phyloP scores from a whole-genome alignment of 2,329 filamentous ascomycete genomes.

The Trichoderma lentiforme region DNA sequence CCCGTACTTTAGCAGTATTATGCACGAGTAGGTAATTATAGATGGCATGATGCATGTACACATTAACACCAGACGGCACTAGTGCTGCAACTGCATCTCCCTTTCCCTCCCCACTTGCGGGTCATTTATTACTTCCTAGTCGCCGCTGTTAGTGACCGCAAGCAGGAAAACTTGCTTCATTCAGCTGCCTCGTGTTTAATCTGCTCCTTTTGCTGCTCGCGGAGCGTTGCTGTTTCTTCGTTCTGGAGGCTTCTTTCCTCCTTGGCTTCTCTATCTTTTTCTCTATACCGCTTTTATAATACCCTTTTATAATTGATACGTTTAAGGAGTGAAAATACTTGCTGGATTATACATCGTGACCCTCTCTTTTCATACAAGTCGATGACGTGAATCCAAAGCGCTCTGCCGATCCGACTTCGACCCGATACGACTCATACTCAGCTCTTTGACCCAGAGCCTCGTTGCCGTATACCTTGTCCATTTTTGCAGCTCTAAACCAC shows the following conservation, averaged over 20 bases:
- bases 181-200: background rate
- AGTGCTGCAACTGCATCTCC: background rate
- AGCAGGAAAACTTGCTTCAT: slow-evolving; percentile 14
- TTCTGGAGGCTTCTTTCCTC: background rate
- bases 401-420: background rate
- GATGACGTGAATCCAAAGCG: background rate
- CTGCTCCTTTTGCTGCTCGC: slow-evolving; percentile 5
- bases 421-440: background rate
- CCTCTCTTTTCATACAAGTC: background rate
- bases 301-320: background rate
- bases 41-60: background rate
- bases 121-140: background rate
- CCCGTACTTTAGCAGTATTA: background rate
- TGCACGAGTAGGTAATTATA: background rate
- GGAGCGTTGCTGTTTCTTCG: background rate
- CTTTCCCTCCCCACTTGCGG: background rate
- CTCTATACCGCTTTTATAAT: background rate
- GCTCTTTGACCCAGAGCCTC: background rate
- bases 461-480: background rate
- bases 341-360: background rate
- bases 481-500: background rate
- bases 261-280: background rate
- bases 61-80: background rate
- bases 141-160: slow-evolving; percentile 1
- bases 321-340: background rate